Percentiles rank a stretch among this genome's conserved stretches.
phyloP scores from a whole-genome alignment of 2,329 filamentous ascomycete species.

The Fusarium nematophilum region DNA sequence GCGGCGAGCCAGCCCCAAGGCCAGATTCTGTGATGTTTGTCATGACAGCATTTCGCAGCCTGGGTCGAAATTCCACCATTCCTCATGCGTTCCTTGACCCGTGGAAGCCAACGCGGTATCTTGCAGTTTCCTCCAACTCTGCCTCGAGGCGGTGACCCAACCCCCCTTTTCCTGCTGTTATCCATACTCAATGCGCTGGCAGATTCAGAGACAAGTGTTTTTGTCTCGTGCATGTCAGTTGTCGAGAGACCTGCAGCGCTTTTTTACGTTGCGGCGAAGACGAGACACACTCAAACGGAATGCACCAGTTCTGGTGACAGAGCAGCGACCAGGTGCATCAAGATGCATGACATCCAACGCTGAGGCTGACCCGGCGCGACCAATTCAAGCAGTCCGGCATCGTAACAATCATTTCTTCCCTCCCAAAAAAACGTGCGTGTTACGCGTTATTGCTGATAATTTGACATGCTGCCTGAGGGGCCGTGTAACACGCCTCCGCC shows the following conservation, averaged over 20 bases:
- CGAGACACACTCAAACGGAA: conserved; percentile 24
- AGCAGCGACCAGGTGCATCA: conserved; percentile 6
- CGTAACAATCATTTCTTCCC: neutral
- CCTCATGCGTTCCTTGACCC: neutral
- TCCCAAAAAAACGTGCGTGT: conserved; percentile 7
- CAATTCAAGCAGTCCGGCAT: conserved; percentile 7
- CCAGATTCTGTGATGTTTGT: conserved; percentile 6
- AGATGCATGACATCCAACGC: conserved; percentile 12
- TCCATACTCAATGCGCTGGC: conserved; percentile 10
- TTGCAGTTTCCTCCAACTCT: conserved; percentile 15
- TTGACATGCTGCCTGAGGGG: conserved; percentile 11
- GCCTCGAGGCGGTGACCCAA: neutral
- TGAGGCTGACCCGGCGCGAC: conserved; percentile 26
- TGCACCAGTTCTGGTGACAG: neutral
- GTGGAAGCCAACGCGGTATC: conserved; percentile 20
- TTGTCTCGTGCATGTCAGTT: conserved; percentile 20
- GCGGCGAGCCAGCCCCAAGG: neutral
- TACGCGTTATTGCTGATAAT: conserved; percentile 8
- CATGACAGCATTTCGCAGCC: conserved; percentile 1
- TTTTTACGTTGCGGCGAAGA: conserved; percentile 33
- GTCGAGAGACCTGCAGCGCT: conserved; percentile 18
- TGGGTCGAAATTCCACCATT: neutral
- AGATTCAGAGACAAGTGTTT: conserved; percentile 25
- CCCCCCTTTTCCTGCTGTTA: conserved; percentile 2
- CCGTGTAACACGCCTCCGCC: conserved; percentile 29